phyloP scores from a whole-genome alignment of 2,329 filamentous ascomycete species.

The Trichoderma arundinaceum region DNA sequence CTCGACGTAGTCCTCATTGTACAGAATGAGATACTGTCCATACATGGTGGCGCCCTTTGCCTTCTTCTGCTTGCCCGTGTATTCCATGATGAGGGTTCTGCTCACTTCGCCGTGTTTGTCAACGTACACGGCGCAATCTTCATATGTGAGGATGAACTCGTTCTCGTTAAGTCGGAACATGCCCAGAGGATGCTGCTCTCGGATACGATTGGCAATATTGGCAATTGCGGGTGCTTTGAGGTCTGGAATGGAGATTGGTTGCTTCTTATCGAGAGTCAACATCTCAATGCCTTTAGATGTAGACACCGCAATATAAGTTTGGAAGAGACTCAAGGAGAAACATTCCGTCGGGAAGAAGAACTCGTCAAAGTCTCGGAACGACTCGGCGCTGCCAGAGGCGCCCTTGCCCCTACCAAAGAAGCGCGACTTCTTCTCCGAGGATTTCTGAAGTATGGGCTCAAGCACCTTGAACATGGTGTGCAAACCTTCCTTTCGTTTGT shows the following conservation, averaged over 20 bases:
- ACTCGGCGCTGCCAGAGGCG: slow-evolving; percentile 79
- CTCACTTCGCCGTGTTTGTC: slow-evolving; percentile 98
- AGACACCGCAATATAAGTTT: slow-evolving; percentile 88
- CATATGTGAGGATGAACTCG: slow-evolving; percentile 92
- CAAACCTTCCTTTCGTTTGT: slow-evolving; percentile 92
- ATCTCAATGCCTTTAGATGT: slow-evolving; percentile 94
- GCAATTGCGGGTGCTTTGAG: slow-evolving; percentile 77
- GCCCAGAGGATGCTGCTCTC: slow-evolving; percentile 82
- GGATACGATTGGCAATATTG: slow-evolving; percentile 83
- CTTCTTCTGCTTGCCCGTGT: slow-evolving; percentile 83
- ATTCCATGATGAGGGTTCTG: slow-evolving; percentile 95
- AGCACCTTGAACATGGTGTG: slow-evolving; percentile 96
- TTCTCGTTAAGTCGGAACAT: slow-evolving; percentile 96
- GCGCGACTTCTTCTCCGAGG: slow-evolving; percentile 79
- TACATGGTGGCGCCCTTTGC: slow-evolving; percentile 87
- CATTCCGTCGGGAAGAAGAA: slow-evolving; percentile 98
- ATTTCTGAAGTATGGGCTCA: slow-evolving; percentile 93
- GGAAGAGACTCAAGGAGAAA: slow-evolving; percentile 94
- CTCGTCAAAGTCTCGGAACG: slow-evolving; percentile 97
- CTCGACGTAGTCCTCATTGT: slow-evolving; percentile 96
- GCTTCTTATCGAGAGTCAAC: slow-evolving; percentile 95
- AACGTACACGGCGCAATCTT: slow-evolving; percentile 95
- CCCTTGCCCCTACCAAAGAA: slow-evolving; percentile 64
- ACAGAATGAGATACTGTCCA: slow-evolving; percentile 88
- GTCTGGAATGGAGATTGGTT: slow-evolving; percentile 91